Evolutionary conservation across 305 asterid genomes (phyloP), one percentile per base, ranked within the genome.

Genomic region (Ilex paraguariensis): DNA sequence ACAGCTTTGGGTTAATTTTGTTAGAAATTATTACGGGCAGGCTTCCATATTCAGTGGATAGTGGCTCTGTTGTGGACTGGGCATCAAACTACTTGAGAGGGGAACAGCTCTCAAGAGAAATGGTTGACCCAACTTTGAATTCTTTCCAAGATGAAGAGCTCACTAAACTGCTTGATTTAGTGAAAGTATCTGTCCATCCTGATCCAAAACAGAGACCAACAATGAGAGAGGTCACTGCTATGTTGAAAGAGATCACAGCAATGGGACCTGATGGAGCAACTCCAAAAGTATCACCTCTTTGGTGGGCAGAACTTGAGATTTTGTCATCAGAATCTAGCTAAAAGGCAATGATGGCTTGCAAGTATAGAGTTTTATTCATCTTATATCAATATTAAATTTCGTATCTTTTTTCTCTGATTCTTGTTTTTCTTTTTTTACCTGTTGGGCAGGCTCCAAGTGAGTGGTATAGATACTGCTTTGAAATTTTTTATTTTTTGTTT

Each of bases 241-340:
- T 53, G 65, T 56, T 66, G 61, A 76, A 75, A 31, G 80, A 76
- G 60, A 73, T 59, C 54, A 80, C 81, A 17, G 59, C 70, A 7
- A 56, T 76, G 39, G 70, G 60, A 14, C 82, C 79, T 11, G 82
- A 76, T 17, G 82, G 74, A 62, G 85, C 80, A 57, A 78, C 65
- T 54, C 85, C 85, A 51, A 77, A 71, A 59, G 30, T 69, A 33
- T 77, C 80, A 30, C 80, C 82, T 13, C 80, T 80, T 40, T 80
- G 82, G 82, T 77, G 85, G 85, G 78, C 82, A 48, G 85, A 80
- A 42, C 69, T 80, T 13, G 82, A 80, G 72, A 74, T 80, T 17
- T 60, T 77, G 68, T 74, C 82, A 14, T 54, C 62, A 3, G 78
- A 59, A 54, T 68, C 76, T 66, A 52, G 61, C 49, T 72, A 63